Evolutionary conservation across 2,329 filamentous ascomycete species (phyloP).

Genomic region (Aspergillus brasiliensis): DNA sequence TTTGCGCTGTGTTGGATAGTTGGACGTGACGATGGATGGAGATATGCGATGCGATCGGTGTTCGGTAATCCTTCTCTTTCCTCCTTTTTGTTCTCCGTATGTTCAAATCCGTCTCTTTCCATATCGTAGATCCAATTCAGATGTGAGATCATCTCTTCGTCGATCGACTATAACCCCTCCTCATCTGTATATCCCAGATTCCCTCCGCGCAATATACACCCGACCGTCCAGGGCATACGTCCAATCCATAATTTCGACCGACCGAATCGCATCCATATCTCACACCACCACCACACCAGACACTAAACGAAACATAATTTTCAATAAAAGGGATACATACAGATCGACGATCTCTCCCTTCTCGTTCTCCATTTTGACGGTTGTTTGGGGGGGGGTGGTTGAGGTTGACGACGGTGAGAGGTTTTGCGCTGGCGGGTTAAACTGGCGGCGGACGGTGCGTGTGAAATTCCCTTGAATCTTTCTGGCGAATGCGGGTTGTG

Average conservation of each 20-base stretch:
- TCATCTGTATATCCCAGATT: too few relatives aligned
- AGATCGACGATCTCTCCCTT: slow-evolving; percentile 99
- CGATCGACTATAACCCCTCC: too few relatives aligned
- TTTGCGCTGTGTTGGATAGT: too few relatives aligned
- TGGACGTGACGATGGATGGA: too few relatives aligned
- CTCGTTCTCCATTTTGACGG: slow-evolving; percentile 97
- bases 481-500: slow-evolving; percentile 36
- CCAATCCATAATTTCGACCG: too few relatives aligned
- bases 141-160: too few relatives aligned
- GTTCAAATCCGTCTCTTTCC: not conserved
- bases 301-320: slow-evolving; percentile 12
- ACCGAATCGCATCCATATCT: not conserved
- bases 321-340: slow-evolving; percentile 58
- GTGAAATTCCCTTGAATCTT: slow-evolving; percentile 34
- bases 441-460: slow-evolving; percentile 23
- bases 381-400: slow-evolving; percentile 42
- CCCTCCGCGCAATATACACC: too few relatives aligned
- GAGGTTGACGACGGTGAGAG: slow-evolving; percentile 40
- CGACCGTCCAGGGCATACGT: too few relatives aligned
- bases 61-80: slow-evolving; percentile 6
- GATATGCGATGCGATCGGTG: not conserved
- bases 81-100: not conserved
- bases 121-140: too few relatives aligned
- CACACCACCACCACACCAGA: not conserved
- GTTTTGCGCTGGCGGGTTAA: slow-evolving; percentile 34